Evolutionary conservation across 2,329 filamentous ascomycete genomes (phyloP), one percentile per base, ranked within the genome.

Genomic region (Sporothrix inflata): DNA sequence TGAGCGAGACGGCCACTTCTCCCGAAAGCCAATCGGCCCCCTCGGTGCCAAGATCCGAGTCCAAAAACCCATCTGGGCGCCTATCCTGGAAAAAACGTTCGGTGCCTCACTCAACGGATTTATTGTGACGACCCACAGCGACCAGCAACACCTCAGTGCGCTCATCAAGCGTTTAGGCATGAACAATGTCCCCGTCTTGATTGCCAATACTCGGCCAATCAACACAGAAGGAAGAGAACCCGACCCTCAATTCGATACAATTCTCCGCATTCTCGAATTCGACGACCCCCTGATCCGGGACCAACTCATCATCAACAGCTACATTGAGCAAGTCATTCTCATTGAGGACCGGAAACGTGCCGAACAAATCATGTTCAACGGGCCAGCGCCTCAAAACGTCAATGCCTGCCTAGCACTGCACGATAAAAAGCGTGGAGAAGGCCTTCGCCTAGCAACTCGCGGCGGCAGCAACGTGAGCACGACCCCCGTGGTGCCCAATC

Each of bases 311-410:
- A 96, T 98, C 79, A 91, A 90, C 74, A 87, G 94, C 76, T 82
- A 84, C 7, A 93, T 98, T 69, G 96, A 99, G 74, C 94, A 98
- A 79, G 89, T 91, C 8, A 88, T 97, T 6, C 84, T 99, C 0
- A 89, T 98, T 70, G 85, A 90, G 71, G 85, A 91, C 40, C 85
- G 92, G 38, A 80, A 85, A 1, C 87, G 93, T 71, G 96, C 91
- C 0, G 85, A 91, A 57, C 82, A 85, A 4, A 87, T 92, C 61
- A 92, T 97, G 87, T 89, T 91, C 73, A 85, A 86, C 70, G 85
- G 84, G 27, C 82, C 82, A 53, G 84, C 83, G n/a, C 89, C 91
- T 0, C 85, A 82, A 16, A 95, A 97, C 75, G 92, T 95, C 12
- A 87, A 84, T 70, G 87, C 89, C 72, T 95, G 92, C 76, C 89